These are phyloP conservation scores for Populus tomentosa DNA, from an alignment of 441 rosid species.

Conservation along the genomic window DNA sequence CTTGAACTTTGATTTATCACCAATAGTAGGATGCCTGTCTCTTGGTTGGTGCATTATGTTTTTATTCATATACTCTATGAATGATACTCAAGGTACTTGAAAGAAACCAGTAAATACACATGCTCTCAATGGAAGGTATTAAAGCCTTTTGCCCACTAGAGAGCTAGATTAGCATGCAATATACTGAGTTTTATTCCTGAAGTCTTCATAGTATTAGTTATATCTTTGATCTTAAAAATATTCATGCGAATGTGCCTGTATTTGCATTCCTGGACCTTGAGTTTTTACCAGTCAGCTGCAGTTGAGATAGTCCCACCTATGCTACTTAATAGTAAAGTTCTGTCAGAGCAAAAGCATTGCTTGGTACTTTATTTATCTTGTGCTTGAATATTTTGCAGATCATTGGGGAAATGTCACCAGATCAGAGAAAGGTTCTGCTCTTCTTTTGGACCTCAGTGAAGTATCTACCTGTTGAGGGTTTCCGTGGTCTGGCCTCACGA, in stretches of 20 bases:
- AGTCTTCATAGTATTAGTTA: neutral
- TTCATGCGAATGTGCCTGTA: neutral
- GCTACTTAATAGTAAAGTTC: neutral
- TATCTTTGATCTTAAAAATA: neutral
- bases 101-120: neutral
- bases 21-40: neutral
- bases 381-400: slow-evolving; percentile 41
- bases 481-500: slow-evolving; percentile 67
- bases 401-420: slow-evolving; percentile 61
- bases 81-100: neutral
- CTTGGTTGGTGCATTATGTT: neutral
- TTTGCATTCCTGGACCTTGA: neutral
- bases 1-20: neutral
- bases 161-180: neutral
- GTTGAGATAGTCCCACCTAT: neutral
- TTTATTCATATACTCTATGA: neutral
- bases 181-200: neutral
- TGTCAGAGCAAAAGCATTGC: neutral
- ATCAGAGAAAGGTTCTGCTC: slow-evolving; percentile 60
- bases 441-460: slow-evolving; percentile 98
- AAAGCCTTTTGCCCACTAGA: neutral
- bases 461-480: slow-evolving; percentile 94
- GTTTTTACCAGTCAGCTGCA: neutral
- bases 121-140: neutral
- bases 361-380: neutral